Base-by-base conservation (phyloP, 1,284 basidiomycete genomes). In the Apiotrichum siamense region DNA sequence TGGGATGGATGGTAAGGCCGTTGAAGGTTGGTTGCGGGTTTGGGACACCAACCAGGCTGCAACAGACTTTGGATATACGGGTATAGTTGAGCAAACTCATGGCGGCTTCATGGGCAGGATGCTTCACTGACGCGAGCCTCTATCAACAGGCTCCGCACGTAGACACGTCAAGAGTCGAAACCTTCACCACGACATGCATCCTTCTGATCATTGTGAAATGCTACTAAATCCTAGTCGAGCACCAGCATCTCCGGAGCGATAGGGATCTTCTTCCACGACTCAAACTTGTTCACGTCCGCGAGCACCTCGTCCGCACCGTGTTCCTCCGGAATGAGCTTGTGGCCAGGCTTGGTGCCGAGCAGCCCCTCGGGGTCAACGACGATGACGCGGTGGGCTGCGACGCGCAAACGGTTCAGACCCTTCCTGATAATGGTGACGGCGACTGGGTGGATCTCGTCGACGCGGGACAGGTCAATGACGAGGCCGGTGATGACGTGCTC, bases 391-490 rank as follows among this genome's bases (percentile, higher is more conserved):
- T 35, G 33, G 12, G 13, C 17, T 11, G 17, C 33, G 12, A 17
- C 18, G 33, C 33, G 33, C 13, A 35, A 7, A n/a, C 33, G 33
- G 10, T n/a, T 15, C 7, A 35, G 18, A n/a, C 33, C 33, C 17
- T 35, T 11, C 12, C 18, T 11, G 12, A 35, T 11, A 11, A 35
- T 12, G 12, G 7, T 11, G 12, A 7, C 17, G 12, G 33, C 33
- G 33, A 35, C 33, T 7, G 33, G 33, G 33, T 43, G 20, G 29
- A 32, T 29, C 27, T 31, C 18, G 41, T 61, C 44, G 17, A 31
- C 36, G 37, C 35, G 36, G 45, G 24, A n/a, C 10, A 39, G 36
- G 45, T 47, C 45, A 15, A 47, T 31, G 20, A 47, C 45, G 17
- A 36, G 27, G n/a, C 26, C 37, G 26, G 26, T 7, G 29, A 43